Evolutionary conservation across 805 yeast genomes (phyloP).

Genomic region (Ogataea polymorpha): DNA sequence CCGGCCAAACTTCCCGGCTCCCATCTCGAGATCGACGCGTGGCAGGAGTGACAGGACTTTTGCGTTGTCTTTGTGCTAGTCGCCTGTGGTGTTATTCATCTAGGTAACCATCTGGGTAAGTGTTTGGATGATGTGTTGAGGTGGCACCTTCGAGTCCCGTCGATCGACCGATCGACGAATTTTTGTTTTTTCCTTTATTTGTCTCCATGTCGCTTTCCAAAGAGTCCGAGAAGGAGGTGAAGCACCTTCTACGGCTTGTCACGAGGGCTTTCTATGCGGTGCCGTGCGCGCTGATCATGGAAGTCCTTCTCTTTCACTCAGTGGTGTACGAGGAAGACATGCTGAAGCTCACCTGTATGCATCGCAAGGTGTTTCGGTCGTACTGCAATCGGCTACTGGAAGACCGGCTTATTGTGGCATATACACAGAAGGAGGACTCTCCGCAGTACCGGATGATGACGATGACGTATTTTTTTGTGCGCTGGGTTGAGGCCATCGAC

Average conservation of each 20-base stretch:
- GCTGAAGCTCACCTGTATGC: constrained; percentile 74
- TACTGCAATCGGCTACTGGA: constrained; percentile 78
- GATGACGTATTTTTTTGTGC: constrained; percentile 77
- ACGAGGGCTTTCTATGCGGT: constrained; percentile 84
- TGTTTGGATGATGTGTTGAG: too few species aligned
- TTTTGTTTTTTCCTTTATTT: neutral
- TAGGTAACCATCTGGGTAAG: neutral
- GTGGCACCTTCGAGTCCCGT: neutral
- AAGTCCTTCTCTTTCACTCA: constrained; percentile 82
- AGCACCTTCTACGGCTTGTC: constrained; percentile 64
- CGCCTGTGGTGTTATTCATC: too few species aligned
- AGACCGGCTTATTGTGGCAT: constrained; percentile 72
- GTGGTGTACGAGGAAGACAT: constrained; percentile 92
- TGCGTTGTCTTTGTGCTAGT: too few species aligned
- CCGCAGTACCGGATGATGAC: constrained; percentile 65
- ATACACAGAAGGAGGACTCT: constrained; percentile 68
- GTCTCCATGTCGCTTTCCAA: constrained; percentile 12
- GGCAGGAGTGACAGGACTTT: too few species aligned
- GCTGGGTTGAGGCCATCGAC: constrained; percentile 90
- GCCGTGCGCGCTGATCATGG: constrained; percentile 79
- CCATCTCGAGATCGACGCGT: neutral
- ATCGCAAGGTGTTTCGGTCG: constrained; percentile 81
- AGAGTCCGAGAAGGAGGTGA: constrained; percentile 21
- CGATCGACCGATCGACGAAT: neutral
- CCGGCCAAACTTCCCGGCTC: neutral